Evolutionary conservation across 2,329 filamentous ascomycete genomes (phyloP), one percentile per base, ranked within the genome.

Genomic region (Paracoccidioides brasiliensis): DNA sequence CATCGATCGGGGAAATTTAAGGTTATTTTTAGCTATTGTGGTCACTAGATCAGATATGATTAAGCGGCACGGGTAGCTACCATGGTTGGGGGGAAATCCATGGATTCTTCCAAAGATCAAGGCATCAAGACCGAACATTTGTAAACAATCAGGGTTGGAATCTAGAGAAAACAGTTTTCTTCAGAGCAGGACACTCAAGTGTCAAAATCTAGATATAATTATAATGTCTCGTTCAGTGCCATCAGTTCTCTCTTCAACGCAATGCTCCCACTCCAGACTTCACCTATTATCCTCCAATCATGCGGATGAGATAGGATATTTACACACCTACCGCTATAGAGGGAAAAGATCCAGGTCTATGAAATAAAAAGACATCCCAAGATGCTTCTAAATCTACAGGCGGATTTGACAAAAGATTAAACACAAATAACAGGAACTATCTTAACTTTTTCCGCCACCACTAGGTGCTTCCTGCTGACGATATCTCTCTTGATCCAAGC

Each of bases 401-500:
- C n/a, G 8, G 22, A 30, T 10, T 5, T 12, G 32, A 30, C 14
- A 32, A 52, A 9, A 5, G 30, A 30, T 32, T 2, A 8, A 9
- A 10, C 6, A 32, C 4, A 8, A n/a, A 52, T 6, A 41, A 54
- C 28, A 35, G 12, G 7, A n/a, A 32, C n/a, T 49, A 46, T 32
- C 35, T 14, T 32, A 12, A 32, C 70, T 0, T 86, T 86, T 83
- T 58, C 82, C 82, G 0, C 79, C 71, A 0, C 81, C 82, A 0
- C 64, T 86, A 5, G 70, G 70, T 84, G 0, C 68, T 86, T 0
- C 82, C 83, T 0, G 73, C 70, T 2, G 82, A 85, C 62, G 79
- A 80, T 22, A 70, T 86, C 0, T 74, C 77, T 0, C 66, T 73
- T 38, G 77, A 84, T 42, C 76, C 78, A 0, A 69, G 75, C 4